Percentiles rank a stretch among this genome's conserved stretches.
phyloP scores from a whole-genome alignment of 192 early-diverging fungal genomes.

The Chytriomyces hyalinus region DNA sequence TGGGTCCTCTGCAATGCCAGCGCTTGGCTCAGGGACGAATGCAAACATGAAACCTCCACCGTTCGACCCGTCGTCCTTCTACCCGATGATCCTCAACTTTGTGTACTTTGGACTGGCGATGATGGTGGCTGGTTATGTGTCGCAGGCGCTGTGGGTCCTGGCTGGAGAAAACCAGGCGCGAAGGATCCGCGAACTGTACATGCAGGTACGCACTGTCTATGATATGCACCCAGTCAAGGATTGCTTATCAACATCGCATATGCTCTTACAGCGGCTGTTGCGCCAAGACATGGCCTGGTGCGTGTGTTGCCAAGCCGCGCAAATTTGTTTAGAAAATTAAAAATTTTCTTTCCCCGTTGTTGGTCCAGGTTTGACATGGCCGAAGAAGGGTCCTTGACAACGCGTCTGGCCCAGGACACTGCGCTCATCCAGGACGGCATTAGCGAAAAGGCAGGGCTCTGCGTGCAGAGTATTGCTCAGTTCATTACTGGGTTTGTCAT shows the following conservation, averaged over 20 bases:
- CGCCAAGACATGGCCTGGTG: conserved; percentile 37
- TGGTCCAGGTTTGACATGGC: conserved; percentile 41
- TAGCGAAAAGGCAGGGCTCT: conserved; percentile 56
- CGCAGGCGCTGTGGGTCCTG: conserved; percentile 41
- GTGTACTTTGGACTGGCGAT: conserved; percentile 39
- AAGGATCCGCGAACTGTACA: conserved; percentile 44
- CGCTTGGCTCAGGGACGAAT: background rate
- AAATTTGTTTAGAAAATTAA: background rate
- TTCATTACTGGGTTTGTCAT: conserved; percentile 57
- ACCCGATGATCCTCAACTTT: conserved; percentile 12
- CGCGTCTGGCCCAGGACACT: conserved; percentile 52
- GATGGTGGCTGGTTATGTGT: conserved; percentile 39
- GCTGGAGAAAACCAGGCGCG: conserved; percentile 46
- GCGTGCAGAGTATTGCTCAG: conserved; percentile 41
- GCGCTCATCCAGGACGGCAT: conserved; percentile 58
- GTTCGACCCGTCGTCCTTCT: conserved; percentile 12
- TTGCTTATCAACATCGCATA: too few species aligned
- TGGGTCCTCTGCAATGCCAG: background rate
- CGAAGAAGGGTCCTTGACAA: conserved; percentile 53
- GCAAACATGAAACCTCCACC: background rate
- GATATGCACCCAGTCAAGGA: background rate
- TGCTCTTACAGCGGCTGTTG: background rate
- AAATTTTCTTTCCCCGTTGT: background rate
- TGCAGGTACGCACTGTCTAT: background rate
- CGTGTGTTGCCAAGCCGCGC: background rate